Base-by-base conservation (phyloP, 768 basidiomycete genomes). In the Auricularia sp. region DNA sequence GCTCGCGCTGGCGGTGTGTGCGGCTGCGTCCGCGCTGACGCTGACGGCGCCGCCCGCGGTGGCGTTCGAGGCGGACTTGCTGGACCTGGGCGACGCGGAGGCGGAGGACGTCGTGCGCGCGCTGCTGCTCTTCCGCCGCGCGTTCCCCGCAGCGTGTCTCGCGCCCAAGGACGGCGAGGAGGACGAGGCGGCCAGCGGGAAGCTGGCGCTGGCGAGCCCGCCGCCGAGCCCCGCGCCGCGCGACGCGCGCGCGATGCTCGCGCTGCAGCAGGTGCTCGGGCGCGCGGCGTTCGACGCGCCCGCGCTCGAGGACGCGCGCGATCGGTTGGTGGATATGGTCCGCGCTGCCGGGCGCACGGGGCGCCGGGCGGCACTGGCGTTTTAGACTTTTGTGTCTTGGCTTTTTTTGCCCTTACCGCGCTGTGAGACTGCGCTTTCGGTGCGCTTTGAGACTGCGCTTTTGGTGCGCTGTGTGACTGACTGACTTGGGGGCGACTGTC, bases 281-380 rank as follows among this genome's bases (percentile, higher is more conserved):
- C 78, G 76, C 43, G 73, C 71, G 29, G 81, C 80, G 62, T 84
- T 85, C 69, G 78, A 78, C 63, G 64, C 29, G 73, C 68, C 33
- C 71, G 71, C 47, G 34, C 72, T 91, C 62, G 90, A 91, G 72
- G 88, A 91, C 66, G 89, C 88, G 59, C 79, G 86, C 64, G 90
- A 91, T 73, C 75, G 80, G n/a, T 85, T 85, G 42, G 87, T 90
- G 59, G 90, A 92, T 75, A 77, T 87, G 78, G 78, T 91, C 23
- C 56, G 56, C 34, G 56, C 56, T 1, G 47, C 47, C 10, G 47
- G 47, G 6, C 47, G 47, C 11, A 18, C 47, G 16, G 47, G 47
- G 47, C 47, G 47, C 47, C 47, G 47, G 21, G 18, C 16, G 6
- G 47, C 21, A 1, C 47, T 51, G 5, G 47, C 47, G 47, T 51